Evolutionary conservation across 1,284 basidiomycete genomes (phyloP).

Genomic region (Cerioporus squamosus): DNA sequence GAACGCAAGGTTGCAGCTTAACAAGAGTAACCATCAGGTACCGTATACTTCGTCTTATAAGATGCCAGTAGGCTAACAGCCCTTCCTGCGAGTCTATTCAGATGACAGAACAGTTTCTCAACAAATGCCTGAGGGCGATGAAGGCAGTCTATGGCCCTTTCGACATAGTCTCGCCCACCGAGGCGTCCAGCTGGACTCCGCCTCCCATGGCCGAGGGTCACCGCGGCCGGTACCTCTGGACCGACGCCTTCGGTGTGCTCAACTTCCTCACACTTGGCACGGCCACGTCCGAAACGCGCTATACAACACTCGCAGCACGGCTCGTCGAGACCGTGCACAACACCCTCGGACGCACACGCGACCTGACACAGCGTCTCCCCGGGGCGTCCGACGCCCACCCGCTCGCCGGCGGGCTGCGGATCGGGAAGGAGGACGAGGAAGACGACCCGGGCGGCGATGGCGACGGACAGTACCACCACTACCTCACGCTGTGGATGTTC

Average conservation of each 20-base stretch:
- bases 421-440: constrained; percentile 32
- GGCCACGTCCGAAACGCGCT: constrained; percentile 14
- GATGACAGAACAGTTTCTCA: not conserved
- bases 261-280: constrained; percentile 28
- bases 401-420: constrained; percentile 33
- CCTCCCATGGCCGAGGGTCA: constrained; percentile 26
- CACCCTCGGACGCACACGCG: constrained; percentile 29
- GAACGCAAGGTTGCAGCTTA: too few relatives aligned
- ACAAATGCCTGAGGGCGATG: constrained; percentile 21
- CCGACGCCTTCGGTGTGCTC: constrained; percentile 36
- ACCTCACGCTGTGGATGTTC: constrained; percentile 38
- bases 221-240: constrained; percentile 33
- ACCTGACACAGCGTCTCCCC: constrained; percentile 24
- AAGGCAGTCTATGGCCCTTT: constrained; percentile 26
- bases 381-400: constrained; percentile 30
- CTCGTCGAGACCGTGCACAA: constrained; percentile 25
- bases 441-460: constrained; percentile 26
- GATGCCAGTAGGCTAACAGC: too few relatives aligned
- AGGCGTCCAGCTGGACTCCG: constrained; percentile 23
- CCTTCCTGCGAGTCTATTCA: too few relatives aligned
- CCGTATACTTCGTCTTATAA: too few relatives aligned
- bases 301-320: constrained; percentile 24
- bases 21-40: too few relatives aligned
- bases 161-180: constrained; percentile 11
- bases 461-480: constrained; percentile 37